phyloP scores from a whole-genome alignment of 2,329 filamentous ascomycete species.

The Plenodomus lindquistii region DNA sequence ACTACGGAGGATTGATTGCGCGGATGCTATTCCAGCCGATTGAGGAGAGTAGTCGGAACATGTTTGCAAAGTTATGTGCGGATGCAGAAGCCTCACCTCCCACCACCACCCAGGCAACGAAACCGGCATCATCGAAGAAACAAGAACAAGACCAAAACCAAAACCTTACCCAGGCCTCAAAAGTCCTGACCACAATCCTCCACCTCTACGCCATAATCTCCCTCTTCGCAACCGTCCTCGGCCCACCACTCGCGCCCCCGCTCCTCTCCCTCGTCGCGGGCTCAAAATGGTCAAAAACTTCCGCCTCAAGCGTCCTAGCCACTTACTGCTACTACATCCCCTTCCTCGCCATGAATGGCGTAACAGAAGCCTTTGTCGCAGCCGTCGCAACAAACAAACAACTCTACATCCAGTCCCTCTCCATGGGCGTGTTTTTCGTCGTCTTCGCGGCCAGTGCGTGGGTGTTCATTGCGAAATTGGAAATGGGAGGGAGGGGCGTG shows the following conservation, averaged over 20 bases:
- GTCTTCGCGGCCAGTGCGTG: constrained; percentile 77
- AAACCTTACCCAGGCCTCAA: constrained; percentile 45
- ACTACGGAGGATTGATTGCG: constrained; percentile 86
- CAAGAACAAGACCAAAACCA: constrained; percentile 26
- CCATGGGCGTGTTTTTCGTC: constrained; percentile 82
- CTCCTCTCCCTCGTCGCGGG: constrained; percentile 78
- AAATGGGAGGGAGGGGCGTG: constrained; percentile 75
- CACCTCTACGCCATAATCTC: constrained; percentile 76
- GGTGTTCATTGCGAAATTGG: constrained; percentile 69
- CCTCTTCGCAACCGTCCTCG: constrained; percentile 68
- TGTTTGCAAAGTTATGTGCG: constrained; percentile 80
- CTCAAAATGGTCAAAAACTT: constrained; percentile 71
- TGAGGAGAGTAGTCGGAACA: constrained; percentile 87
- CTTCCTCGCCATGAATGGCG: constrained; percentile 86
- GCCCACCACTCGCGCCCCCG: constrained; percentile 73
- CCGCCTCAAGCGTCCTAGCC: constrained; percentile 73
- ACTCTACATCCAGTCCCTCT: constrained; percentile 75
- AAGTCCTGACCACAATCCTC: constrained; percentile 67
- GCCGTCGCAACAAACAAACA: constrained; percentile 78
- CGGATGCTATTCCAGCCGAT: constrained; percentile 91
- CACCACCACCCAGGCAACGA: constrained; percentile 1
- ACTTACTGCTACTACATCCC: constrained; percentile 93
- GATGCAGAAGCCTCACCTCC: constrained; percentile 21
- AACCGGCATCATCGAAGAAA: constrained; percentile 3
- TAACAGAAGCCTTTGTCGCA: constrained; percentile 90